These are phyloP conservation scores for Closterium sp. DNA, from an alignment of 139 green algal genomes.

Conservation along the genomic window DNA sequence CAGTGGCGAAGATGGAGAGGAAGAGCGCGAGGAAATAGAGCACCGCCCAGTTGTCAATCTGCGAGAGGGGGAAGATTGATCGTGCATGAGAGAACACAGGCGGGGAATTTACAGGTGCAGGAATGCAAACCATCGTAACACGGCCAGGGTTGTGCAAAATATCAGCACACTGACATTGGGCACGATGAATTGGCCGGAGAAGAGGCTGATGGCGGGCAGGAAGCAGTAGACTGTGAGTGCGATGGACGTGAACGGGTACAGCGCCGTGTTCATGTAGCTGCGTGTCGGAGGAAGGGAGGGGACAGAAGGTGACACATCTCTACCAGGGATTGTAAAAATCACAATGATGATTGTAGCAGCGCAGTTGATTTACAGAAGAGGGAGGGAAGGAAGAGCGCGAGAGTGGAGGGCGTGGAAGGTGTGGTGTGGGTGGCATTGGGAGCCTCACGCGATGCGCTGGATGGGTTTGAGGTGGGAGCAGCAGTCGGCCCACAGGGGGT, in stretches of 20 bases:
- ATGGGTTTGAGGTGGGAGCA: constrained; percentile 19
- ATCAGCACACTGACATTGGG: neutral
- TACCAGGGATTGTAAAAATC: neutral
- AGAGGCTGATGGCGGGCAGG: constrained; percentile 36
- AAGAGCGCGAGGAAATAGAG: constrained; percentile 38
- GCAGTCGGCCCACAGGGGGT: constrained; percentile 20
- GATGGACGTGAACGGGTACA: constrained; percentile 42
- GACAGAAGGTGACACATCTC: neutral
- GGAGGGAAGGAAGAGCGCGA: too few species aligned
- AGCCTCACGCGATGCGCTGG: constrained; percentile 27
- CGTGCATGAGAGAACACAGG: too few species aligned
- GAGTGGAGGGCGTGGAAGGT: too few species aligned
- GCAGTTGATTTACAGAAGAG: neutral
- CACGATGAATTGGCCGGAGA: constrained; percentile 49
- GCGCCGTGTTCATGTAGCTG: constrained; percentile 40
- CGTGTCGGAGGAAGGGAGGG: neutral
- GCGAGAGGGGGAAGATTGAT: too few species aligned
- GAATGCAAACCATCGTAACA: neutral
- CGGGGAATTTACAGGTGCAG: neutral
- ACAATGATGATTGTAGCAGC: neutral
- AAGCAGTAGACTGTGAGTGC: constrained; percentile 36
- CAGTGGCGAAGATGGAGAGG: constrained; percentile 35
- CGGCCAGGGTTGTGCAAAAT: neutral
- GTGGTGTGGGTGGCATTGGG: too few species aligned
- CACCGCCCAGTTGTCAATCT: constrained; percentile 1